Percentiles rank a stretch among this genome's conserved stretches.
These are phyloP conservation scores for Desmodesmus armatus DNA, from an alignment of 139 green algal genomes.

Conservation along the genomic window DNA sequence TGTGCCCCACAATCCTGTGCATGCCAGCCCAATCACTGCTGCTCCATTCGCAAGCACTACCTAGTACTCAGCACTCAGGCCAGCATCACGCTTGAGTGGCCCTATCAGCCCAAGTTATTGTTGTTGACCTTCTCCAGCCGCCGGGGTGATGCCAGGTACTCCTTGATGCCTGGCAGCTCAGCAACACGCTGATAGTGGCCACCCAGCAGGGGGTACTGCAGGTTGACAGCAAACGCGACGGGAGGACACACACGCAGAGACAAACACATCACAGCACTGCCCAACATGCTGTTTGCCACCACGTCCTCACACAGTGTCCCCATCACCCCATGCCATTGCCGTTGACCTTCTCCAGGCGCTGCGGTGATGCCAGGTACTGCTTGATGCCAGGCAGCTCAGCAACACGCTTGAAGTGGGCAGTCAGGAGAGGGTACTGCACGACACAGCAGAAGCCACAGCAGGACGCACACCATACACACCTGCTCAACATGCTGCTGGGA, in stretches of 20 bases:
- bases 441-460: too few species aligned
- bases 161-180: constrained; percentile 54
- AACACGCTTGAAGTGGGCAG: constrained; percentile 44
- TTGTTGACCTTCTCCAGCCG: constrained; percentile 56
- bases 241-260: too few species aligned
- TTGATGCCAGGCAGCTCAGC: constrained; percentile 53
- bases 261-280: neutral
- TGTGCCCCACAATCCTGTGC: too few species aligned
- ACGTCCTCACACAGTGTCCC: too few species aligned
- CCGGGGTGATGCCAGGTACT: constrained; percentile 53
- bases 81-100: too few species aligned
- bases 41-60: too few species aligned
- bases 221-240: too few species aligned
- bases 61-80: too few species aligned
- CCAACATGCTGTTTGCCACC: neutral
- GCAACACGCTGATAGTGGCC: constrained; percentile 46
- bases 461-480: too few species aligned
- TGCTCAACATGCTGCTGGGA: too few species aligned
- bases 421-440: constrained; percentile 59
- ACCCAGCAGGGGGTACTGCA: constrained; percentile 60
- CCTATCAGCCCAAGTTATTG: constrained; percentile 59
- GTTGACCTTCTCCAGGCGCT: constrained; percentile 55
- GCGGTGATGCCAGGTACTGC: constrained; percentile 55
- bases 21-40: too few species aligned
- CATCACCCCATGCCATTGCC: constrained; percentile 59